Percentiles rank a stretch among this genome's conserved stretches.
These are phyloP conservation scores for Anthracocystis setariae DNA, from an alignment of 1,284 basidiomycete genomes.

Conservation along the genomic window DNA sequence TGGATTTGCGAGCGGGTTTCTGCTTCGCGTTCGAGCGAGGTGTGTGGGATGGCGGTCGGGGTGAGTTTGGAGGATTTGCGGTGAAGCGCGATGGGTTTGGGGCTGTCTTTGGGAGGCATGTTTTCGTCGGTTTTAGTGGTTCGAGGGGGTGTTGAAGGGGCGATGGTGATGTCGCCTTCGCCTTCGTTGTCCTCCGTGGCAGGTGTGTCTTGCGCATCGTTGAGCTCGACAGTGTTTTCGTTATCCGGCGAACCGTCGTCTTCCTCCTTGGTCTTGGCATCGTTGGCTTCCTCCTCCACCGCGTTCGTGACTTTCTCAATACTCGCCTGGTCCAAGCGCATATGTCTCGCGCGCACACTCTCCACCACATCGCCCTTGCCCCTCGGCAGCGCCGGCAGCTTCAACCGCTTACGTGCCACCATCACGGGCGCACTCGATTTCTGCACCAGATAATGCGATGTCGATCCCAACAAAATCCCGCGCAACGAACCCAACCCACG, in stretches of 20 bases:
- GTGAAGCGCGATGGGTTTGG: constrained; percentile 22
- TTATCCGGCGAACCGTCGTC: constrained; percentile 21
- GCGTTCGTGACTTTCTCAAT: constrained; percentile 59
- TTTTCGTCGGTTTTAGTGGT: constrained; percentile 1
- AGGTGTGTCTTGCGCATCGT: neutral
- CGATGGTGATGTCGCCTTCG: neutral
- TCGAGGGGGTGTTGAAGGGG: constrained; percentile 1
- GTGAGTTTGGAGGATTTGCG: constrained; percentile 31
- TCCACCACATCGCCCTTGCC: constrained; percentile 65
- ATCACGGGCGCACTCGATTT: constrained; percentile 90
- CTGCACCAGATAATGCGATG: constrained; percentile 95
- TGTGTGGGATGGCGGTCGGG: constrained; percentile 31
- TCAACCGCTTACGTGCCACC: constrained; percentile 70
- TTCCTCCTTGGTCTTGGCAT: constrained; percentile 13
- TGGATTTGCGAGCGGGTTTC: constrained; percentile 40
- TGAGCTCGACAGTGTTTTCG: constrained; percentile 1
- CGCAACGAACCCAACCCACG: constrained; percentile 89
- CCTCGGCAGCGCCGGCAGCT: constrained; percentile 60
- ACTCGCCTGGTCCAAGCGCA: constrained; percentile 63
- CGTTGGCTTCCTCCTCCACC: constrained; percentile 16
- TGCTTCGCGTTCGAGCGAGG: constrained; percentile 34
- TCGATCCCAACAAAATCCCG: constrained; percentile 94
- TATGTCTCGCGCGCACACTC: constrained; percentile 60
- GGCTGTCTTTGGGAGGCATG: constrained; percentile 5
- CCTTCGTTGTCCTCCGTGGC: neutral